Evolutionary conservation across 148 eudicot species (phyloP).

Genomic region (Cornus suecica): DNA sequence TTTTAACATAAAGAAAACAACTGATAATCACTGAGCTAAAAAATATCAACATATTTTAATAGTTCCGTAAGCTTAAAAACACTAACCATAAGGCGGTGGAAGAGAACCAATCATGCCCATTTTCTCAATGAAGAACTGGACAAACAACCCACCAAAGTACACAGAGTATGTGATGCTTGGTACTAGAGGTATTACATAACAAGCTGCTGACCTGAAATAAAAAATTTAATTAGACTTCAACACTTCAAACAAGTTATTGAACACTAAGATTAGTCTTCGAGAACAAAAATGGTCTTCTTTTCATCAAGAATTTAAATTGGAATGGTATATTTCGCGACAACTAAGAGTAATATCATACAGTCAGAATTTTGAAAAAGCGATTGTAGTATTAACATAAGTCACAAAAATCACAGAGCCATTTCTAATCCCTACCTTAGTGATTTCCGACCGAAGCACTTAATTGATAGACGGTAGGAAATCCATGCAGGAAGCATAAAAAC

Average conservation of each 20-base stretch:
- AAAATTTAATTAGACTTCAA: conserved; percentile 9
- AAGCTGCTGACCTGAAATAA: conserved; percentile 61
- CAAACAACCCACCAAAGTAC: conserved; percentile 75
- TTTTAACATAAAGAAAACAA: conserved; percentile 6
- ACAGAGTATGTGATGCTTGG: conserved; percentile 68
- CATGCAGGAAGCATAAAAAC: conserved; percentile 77
- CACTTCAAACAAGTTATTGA: not conserved
- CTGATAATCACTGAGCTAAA: not conserved
- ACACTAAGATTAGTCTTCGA: not conserved
- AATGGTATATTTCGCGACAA: not conserved
- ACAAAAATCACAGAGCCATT: not conserved
- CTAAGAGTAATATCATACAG: not conserved
- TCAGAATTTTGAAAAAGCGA: not conserved
- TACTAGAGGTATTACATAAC: conserved; percentile 60
- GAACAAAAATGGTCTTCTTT: not conserved
- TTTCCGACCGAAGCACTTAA: conserved; percentile 36
- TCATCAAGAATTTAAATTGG: not conserved
- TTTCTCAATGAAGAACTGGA: conserved; percentile 78
- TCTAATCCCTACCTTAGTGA: conserved; percentile 58
- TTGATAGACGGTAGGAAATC: conserved; percentile 44
- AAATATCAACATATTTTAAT: not conserved
- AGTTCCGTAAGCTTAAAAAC: conserved; percentile 7
- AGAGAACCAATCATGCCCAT: conserved; percentile 96
- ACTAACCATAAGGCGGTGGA: conserved; percentile 95
- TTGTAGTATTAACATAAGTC: not conserved